Conservation (phyloP, 2,329 filamentous ascomycete species). For the Ascochyta viciae-villosae region DNA sequence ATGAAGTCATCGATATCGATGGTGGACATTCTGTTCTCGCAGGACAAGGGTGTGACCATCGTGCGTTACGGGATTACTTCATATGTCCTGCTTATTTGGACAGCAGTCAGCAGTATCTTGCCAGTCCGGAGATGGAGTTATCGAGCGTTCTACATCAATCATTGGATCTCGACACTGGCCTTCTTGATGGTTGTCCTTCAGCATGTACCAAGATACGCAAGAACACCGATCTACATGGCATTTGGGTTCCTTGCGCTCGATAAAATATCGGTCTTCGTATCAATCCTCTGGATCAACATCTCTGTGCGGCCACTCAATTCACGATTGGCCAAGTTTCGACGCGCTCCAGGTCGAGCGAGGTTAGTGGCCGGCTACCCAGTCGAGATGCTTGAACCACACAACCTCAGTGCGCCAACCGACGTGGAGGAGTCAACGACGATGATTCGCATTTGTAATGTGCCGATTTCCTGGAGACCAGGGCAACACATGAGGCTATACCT, state of each 20-base stretch:
- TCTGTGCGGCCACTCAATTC: constrained; percentile 20
- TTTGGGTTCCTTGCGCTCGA: constrained; percentile 26
- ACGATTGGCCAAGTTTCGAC: constrained; percentile 15
- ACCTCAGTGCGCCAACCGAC: constrained; percentile 8
- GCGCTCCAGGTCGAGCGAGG: constrained; percentile 16
- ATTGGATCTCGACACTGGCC: constrained; percentile 30
- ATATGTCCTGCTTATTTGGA: constrained; percentile 35
- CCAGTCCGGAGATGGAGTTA: constrained; percentile 36
- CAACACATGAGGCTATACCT: constrained; percentile 40
- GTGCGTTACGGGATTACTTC: constrained; percentile 35
- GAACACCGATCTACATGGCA: constrained; percentile 29
- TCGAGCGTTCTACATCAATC: constrained; percentile 36
- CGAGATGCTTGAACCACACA: constrained; percentile 27
- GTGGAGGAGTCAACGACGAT: constrained; percentile 25
- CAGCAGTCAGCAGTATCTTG: constrained; percentile 30
- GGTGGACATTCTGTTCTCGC: constrained; percentile 28
- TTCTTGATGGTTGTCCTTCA: constrained; percentile 32
- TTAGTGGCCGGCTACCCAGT: constrained; percentile 32
- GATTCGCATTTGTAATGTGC: constrained; percentile 32
- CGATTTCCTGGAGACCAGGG: constrained; percentile 37
- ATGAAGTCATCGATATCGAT: constrained; percentile 36
- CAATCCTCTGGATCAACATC: constrained; percentile 30
- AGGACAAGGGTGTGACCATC: constrained; percentile 26
- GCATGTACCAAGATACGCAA: constrained; percentile 36
- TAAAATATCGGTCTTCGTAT: constrained; percentile 11